These are phyloP conservation scores for Serendipita indica DNA, from an alignment of 768 basidiomycete genomes.

Conservation along the genomic window DNA sequence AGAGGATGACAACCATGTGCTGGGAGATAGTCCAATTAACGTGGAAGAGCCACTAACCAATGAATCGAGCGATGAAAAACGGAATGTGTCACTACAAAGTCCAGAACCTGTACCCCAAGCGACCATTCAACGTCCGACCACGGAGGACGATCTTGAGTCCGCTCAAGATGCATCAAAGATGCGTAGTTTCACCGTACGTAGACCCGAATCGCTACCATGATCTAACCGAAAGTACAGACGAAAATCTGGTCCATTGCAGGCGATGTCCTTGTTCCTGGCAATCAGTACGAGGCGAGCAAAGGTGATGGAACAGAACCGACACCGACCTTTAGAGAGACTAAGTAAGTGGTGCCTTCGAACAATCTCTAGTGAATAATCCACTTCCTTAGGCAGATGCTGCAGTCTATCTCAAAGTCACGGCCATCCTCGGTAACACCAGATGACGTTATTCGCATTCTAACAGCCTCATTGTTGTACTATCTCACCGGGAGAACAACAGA, in stretches of 20 bases:
- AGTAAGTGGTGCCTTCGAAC: neutral
- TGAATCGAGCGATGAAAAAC: too few species aligned
- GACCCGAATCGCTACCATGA: neutral
- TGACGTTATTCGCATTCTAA: neutral
- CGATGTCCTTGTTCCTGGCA: neutral
- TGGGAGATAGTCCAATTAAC: too few species aligned
- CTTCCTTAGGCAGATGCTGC: neutral
- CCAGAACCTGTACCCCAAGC: too few species aligned
- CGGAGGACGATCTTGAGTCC: too few species aligned
- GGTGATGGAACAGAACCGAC: neutral
- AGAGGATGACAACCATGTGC: too few species aligned
- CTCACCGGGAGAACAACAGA: neutral
- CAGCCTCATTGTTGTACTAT: neutral
- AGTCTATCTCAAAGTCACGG: neutral
- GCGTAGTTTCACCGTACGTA: neutral
- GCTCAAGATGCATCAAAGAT: neutral
- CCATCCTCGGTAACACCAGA: neutral
- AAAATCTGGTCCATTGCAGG: neutral
- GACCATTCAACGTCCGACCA: too few species aligned
- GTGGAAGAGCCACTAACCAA: too few species aligned
- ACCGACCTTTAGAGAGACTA: neutral
- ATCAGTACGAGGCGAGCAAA: neutral
- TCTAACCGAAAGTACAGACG: neutral
- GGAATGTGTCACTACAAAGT: too few species aligned
- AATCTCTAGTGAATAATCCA: neutral